Conservation (phyloP, 78 protist species). For the Cavenderia fasciculata region DNA sequence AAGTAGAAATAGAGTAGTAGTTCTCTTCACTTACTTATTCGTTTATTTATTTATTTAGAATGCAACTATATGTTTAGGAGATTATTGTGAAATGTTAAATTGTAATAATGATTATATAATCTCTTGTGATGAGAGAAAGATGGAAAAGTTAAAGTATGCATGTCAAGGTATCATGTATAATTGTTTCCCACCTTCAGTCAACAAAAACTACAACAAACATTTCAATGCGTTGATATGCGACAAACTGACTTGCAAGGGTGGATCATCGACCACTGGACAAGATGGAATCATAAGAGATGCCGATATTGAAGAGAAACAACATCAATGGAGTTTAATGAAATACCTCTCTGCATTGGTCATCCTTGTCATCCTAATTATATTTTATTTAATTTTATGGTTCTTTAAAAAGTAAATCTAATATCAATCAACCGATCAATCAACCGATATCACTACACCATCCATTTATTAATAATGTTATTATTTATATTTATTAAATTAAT, state of each 20-base stretch:
- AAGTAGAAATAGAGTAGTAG: too few species aligned
- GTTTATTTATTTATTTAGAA: neutral
- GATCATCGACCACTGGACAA: too few species aligned
- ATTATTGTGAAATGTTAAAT: conserved; percentile 26
- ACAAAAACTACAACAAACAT: neutral
- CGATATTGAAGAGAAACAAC: neutral
- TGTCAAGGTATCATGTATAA: conserved; percentile 21
- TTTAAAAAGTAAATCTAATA: conserved; percentile 8
- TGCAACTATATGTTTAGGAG: conserved; percentile 33
- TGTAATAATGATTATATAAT: neutral
- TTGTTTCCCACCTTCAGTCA: conserved; percentile 27
- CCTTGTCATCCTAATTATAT: neutral
- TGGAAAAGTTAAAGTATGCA: conserved; percentile 1
- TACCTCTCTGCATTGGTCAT: neutral
- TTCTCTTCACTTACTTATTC: neutral
- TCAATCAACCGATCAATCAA: neutral
- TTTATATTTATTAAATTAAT: neutral
- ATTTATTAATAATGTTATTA: neutral
- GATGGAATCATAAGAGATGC: neutral
- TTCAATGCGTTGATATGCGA: neutral
- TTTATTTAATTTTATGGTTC: conserved; percentile 17
- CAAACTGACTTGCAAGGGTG: conserved; percentile 1
- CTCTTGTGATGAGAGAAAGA: neutral
- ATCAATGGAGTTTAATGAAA: conserved; percentile 19
- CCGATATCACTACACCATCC: neutral